Percentiles rank a stretch among this genome's conserved stretches.
These are phyloP conservation scores for Fibroporia radiculosa DNA, from an alignment of 768 basidiomycete species.

Conservation along the genomic window DNA sequence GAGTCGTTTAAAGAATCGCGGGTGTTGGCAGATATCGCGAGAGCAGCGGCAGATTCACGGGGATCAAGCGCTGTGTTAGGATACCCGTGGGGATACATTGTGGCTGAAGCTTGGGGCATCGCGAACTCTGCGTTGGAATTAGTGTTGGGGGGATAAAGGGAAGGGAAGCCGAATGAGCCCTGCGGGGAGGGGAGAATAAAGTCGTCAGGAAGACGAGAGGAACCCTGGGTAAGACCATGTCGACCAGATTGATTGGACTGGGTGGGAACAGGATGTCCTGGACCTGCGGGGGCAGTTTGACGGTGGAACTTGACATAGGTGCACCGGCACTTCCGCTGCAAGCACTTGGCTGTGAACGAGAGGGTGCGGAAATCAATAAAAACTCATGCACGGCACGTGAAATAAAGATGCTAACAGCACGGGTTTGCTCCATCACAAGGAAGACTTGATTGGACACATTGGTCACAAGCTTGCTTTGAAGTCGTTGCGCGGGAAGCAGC, in stretches of 20 bases:
- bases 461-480: constrained; percentile 79
- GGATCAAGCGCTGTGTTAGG: neutral
- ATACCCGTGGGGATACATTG: constrained; percentile 23
- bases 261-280: constrained; percentile 46
- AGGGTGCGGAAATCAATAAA: neutral
- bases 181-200: constrained; percentile 35
- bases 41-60: neutral
- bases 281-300: constrained; percentile 72
- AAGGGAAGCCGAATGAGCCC: constrained; percentile 19
- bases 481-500: constrained; percentile 67
- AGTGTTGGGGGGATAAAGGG: constrained; percentile 20
- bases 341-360: constrained; percentile 55
- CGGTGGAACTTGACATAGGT: constrained; percentile 80
- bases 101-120: constrained; percentile 21
- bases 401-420: constrained; percentile 44
- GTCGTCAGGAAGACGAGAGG: constrained; percentile 30
- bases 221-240: constrained; percentile 12
- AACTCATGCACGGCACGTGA: neutral
- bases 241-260: constrained; percentile 19
- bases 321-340: constrained; percentile 62
- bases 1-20: constrained; percentile 6
- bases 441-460: constrained; percentile 67
- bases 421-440: constrained; percentile 78
- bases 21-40: constrained; percentile 2
- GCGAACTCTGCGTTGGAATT: constrained; percentile 21